Base-by-base conservation (phyloP, 2,329 filamentous ascomycete species). In the Dactylellina parvicollis region DNA sequence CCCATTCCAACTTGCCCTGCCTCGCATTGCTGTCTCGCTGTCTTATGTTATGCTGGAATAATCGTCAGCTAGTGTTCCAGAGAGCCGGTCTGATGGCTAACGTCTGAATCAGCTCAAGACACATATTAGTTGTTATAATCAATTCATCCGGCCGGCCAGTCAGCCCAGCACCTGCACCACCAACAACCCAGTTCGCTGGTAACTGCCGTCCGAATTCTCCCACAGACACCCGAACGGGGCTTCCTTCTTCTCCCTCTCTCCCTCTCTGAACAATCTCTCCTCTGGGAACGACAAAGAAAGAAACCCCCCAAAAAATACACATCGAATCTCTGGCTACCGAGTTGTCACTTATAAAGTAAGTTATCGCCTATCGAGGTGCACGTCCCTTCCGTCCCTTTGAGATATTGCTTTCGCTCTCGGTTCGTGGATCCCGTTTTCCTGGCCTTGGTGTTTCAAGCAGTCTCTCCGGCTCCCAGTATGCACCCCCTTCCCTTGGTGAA, bases 371-470 rank as follows among this genome's bases (percentile, higher is more conserved):
- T 65, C 36, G 34, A 59, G 44, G 59, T 22, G 67, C 67, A 72
- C 67, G 67, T 72, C 59, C 67, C 65, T 28, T 72, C 36, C 22
- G 28, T 44, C 32, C 34, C 8, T 24, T 49, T 55, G 28, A 55
- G 52, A 46, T 54, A 52, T 56, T 62, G 44, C 52, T 44, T 59
- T 55, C 60, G 52, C 34, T 54, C 67, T 65, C 59, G 67, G 52
- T 72, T 72, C 67, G 49, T 42, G 67, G 59, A 55, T 38, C 67
- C 67, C 59, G 59, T 72, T 52, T 62, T 56, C 59, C 59, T 59
- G 28, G 62, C 38, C 65, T 60, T 72, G 59, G 67, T 65, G 67
- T 72, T 72, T 72, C 67, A 72, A 64, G 42, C 32, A 50, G 59
- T 61, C 65, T 59, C 66, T 64, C 52, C 50, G 66, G 54, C 38